Base-by-base conservation (phyloP, 306 rosid genomes). In the Herpetospermum pedunculosum region DNA sequence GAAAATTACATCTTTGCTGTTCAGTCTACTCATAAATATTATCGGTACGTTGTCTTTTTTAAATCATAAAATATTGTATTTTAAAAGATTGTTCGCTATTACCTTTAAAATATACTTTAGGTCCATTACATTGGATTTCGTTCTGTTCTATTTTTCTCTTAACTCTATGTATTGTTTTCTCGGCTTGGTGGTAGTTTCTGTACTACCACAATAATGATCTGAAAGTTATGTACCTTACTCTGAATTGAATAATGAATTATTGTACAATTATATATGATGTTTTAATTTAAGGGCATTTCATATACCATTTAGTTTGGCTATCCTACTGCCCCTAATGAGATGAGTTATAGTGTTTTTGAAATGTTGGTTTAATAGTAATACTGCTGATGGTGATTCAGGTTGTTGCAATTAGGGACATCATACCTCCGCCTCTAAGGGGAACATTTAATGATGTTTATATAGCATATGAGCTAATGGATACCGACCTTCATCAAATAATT, bases 401-500 rank as follows among this genome's bases (percentile, higher is more conserved):
- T 67, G 97, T 92, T 60, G 97, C 98, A 18, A 88, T 92, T 72
- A 85, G 97, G 86, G 98, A 92, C 80, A 92, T 92, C 54, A 85
- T 92, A 72, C 98, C 98, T 47, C 98, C 98, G 4, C 97, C 98
- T 40, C 92, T 80, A 75, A 87, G 97, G 84, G 86, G 59, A 78
- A 72, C 25, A 3, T 92, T 92, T 69, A 90, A 92, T 65, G 98
- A 92, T 83, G 98, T 92, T 60, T 92, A 92, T 91, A 92, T 92
- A 72, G 97, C 97, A 4, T 92, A 92, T 80, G 98, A 92, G 86
- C 87, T 92, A n/a, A 90, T 92, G 98, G 98, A 92, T 85, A 92
- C 98, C 60, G 98, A 92, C 80, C 89, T 92, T 76, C 96, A 92
- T 77, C 98, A 92, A 78, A 92, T 90, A 47, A 92, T 92, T 77